phyloP scores from a whole-genome alignment of 169 alveolate species.

The Plasmodium gonderi region DNA sequence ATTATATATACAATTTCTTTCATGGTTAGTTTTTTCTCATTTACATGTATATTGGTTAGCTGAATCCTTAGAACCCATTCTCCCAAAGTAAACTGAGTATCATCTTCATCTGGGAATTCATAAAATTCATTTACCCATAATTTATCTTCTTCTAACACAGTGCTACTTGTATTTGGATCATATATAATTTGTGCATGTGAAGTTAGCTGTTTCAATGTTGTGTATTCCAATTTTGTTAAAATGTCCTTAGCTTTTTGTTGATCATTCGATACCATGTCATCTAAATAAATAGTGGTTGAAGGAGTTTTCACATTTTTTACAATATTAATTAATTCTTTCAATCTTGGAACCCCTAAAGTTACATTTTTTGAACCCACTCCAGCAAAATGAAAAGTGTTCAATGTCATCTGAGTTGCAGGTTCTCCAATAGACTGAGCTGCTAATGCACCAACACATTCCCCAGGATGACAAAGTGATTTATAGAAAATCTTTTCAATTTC shows the following conservation, averaged over 20 bases:
- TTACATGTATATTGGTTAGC: slow-evolving; percentile 93
- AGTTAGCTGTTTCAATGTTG: slow-evolving; percentile 95
- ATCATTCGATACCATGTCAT: slow-evolving; percentile 89
- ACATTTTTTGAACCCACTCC: slow-evolving; percentile 99
- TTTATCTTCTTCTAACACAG: slow-evolving; percentile 94
- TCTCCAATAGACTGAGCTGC: slow-evolving; percentile 99
- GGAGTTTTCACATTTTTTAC: slow-evolving; percentile 99
- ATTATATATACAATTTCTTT: slow-evolving; percentile 93
- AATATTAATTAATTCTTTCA: slow-evolving; percentile 98
- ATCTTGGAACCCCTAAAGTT: slow-evolving; percentile 99
- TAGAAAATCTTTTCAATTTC: slow-evolving; percentile 96
- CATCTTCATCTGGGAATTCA: slow-evolving; percentile 96
- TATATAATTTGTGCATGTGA: slow-evolving; percentile 94
- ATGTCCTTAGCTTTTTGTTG: slow-evolving; percentile 94
- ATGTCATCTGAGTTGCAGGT: slow-evolving; percentile 99
- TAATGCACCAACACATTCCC: slow-evolving; percentile 99
- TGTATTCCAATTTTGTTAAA: slow-evolving; percentile 95
- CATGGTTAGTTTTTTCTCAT: slow-evolving; percentile 96
- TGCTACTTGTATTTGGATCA: slow-evolving; percentile 96
- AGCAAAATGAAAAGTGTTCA: slow-evolving; percentile 99
- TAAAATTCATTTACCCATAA: slow-evolving; percentile 95
- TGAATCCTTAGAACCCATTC: slow-evolving; percentile 98
- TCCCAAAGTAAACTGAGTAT: slow-evolving; percentile 86
- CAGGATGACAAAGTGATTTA: slow-evolving; percentile 97
- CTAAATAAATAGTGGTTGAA: slow-evolving; percentile 93